Evolutionary conservation across 352 stramenopile species (phyloP), one percentile per base, ranked within the genome.

Genomic region (Phytophthora idaei): DNA sequence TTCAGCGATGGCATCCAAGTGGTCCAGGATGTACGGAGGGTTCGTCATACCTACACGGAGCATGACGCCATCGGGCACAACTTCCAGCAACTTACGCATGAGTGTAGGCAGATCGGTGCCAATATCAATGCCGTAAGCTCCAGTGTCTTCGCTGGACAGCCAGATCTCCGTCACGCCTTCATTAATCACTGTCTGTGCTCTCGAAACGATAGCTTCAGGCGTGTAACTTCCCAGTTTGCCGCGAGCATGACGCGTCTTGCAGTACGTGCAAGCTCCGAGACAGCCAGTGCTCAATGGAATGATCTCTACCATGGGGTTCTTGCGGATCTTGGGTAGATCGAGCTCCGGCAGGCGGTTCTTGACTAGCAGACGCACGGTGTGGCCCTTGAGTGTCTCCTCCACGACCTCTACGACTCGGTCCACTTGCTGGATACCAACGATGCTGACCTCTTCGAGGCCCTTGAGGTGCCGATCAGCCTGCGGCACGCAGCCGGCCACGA

Each of bases 21-120:
- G 90, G 50, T 93, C 74, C 27, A 97, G 57, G 47, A 98, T 98
- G 73, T 92, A 98, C 42, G 93, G 93, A 45, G 93, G 93, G 62
- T 98, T 98, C 14, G 92, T 98, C 93, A 98, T 98, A 21, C 93
- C 93, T 14, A 98, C 78, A 36, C 90, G 82, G 4, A 98, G 71
- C 91, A 98, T 98, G n/a, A 92, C 78, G 10, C 83, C 78, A 11
- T 81, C 75, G 0, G 86, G 83, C 32, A 92, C 61, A 44, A 95
- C 74, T 29, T 85, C 63, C 28, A 94, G 54, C n/a, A 98, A 36
- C 25, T 72, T 72, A 14, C 67, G 61, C 56, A 98, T 57, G 0
- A 98, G 73, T 15, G 78, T 81, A 1, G 78, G 78, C 29, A 98
- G 55, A 64, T 92, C 84, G 4, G 84, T 96, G 15, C 74, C 82